Evolutionary conservation across 768 basidiomycete species (phyloP), one percentile per base, ranked within the genome.

Genomic region (Vararia minispora): DNA sequence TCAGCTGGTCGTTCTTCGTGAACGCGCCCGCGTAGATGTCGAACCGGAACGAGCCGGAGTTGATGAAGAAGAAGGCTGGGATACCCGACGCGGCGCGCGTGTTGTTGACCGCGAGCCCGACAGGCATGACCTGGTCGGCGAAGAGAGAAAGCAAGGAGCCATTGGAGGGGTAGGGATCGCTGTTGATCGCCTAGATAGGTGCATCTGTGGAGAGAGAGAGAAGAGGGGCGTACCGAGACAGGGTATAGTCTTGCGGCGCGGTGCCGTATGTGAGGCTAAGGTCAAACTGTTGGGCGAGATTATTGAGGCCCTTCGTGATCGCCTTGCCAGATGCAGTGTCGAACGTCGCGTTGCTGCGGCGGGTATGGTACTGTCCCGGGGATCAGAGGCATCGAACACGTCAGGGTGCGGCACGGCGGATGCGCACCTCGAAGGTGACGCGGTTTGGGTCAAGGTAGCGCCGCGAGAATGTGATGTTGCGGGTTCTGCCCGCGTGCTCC

Each of bases 391-490:
- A 41, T 8, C 2, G 31, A 28, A 7, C 32, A 20, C 10, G 7
- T 25, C 10, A 27, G n/a, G 10, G 5, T 14, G 4, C 12, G 21
- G 21, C 1, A 23, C 33, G 9, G 6, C 17, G n/a, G n/a, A 37
- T 12, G 30, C 53, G n/a, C 49, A 81, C 73, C 59, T 87, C 72
- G 40, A 76, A 86, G 9, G 79, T 80, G 21, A 80, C 72, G 18
- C 79, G 73, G 52, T 89, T 89, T 29, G 81, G 72, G 49, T 89
- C 85, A 12, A 90, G 61, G 53, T 90, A 89, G 21, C 85, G 67
- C 21, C 86, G 66, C 23, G 64, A 68, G 55, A 86, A 80, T 0
- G 69, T 67, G 35, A 85, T 58, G 49, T 77, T 71, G 44, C 66
- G 57, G 32, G 52, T 57, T 29, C 59, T 60, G n/a, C 57, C 54